A percentile compares a stretch with the other conserved stretches of the same genome.
Evolutionary conservation across 2,329 filamentous ascomycete genomes (phyloP).

Genomic region (Hymenoscyphus linearis): DNA sequence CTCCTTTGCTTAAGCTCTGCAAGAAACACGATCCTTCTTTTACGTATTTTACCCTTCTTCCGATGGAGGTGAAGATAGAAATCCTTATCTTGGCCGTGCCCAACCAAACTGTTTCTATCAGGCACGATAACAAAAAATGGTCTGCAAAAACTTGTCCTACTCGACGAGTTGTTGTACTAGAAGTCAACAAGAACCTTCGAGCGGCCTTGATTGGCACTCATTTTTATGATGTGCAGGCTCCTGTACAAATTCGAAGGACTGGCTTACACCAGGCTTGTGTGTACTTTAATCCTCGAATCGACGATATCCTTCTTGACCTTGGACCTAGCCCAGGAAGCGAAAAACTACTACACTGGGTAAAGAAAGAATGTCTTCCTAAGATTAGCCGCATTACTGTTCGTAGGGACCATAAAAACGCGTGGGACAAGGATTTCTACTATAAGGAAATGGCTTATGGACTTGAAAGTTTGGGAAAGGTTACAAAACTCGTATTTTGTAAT

Average conservation of each 20-base stretch:
- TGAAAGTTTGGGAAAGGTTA: not conserved
- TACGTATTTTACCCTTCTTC: too few species aligned
- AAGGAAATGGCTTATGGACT: not conserved
- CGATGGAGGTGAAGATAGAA: not conserved
- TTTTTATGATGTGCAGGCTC: not conserved
- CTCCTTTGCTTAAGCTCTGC: too few species aligned
- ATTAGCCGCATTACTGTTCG: not conserved
- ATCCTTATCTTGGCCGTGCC: not conserved
- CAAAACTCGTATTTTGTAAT: not conserved
- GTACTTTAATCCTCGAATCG: not conserved
- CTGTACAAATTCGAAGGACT: not conserved
- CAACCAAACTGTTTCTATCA: not conserved
- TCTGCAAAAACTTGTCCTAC: not conserved
- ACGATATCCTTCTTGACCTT: not conserved
- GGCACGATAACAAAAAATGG: not conserved
- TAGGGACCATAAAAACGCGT: not conserved
- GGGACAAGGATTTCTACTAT: not conserved
- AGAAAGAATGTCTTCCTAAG: not conserved
- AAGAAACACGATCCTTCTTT: too few species aligned
- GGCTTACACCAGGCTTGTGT: too few species aligned
- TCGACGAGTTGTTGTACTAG: not conserved
- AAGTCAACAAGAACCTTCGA: not conserved
- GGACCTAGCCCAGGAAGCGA: not conserved
- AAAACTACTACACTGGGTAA: not conserved
- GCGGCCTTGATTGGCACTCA: not conserved